A percentile compares a stretch with the other conserved stretches of the same genome.
Conservation (phyloP, 1,284 basidiomycete species). For the Ustilago trichophora region DNA sequence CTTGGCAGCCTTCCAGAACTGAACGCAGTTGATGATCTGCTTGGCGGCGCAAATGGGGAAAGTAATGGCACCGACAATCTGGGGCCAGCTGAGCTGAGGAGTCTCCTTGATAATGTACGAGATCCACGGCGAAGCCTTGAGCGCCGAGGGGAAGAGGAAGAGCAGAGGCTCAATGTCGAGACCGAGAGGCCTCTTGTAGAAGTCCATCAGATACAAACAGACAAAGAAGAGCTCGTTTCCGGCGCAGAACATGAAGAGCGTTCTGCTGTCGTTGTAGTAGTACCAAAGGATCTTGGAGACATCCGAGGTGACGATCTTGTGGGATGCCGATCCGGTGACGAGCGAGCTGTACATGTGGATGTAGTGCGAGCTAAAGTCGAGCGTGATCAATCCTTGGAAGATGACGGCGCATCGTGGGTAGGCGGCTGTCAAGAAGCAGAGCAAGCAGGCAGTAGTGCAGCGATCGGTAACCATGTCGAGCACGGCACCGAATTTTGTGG, state of each 20-base stretch:
- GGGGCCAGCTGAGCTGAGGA: slow-evolving; percentile 78
- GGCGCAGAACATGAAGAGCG: slow-evolving; percentile 93
- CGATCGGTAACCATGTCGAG: slow-evolving; percentile 99
- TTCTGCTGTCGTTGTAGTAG: slow-evolving; percentile 91
- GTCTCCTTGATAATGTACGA: slow-evolving; percentile 60
- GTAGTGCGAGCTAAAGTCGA: slow-evolving; percentile 98
- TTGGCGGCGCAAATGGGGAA: slow-evolving; percentile 82
- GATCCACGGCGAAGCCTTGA: slow-evolving; percentile 39
- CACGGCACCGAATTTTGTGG: slow-evolving; percentile 95
- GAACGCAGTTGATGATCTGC: slow-evolving; percentile 94
- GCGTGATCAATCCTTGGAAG: slow-evolving; percentile 94
- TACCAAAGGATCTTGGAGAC: slow-evolving; percentile 89
- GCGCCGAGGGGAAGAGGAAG: slow-evolving; percentile 32
- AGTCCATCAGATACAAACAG: slow-evolving; percentile 91
- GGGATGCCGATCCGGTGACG: slow-evolving; percentile 87
- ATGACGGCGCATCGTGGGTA: slow-evolving; percentile 83
- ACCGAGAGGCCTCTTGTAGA: slow-evolving; percentile 70
- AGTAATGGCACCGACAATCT: slow-evolving; percentile 76
- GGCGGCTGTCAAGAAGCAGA: slow-evolving; percentile 90
- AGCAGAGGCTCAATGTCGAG: slow-evolving; percentile 48
- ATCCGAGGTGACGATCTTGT: slow-evolving; percentile 89
- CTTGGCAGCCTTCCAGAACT: slow-evolving; percentile 98
- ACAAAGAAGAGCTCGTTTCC: slow-evolving; percentile 98
- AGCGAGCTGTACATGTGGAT: slow-evolving; percentile 99
- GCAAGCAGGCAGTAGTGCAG: slow-evolving; percentile 90